Evolutionary conservation across 31 red algal genomes (phyloP).

Genomic region (Endocladia muricata): DNA sequence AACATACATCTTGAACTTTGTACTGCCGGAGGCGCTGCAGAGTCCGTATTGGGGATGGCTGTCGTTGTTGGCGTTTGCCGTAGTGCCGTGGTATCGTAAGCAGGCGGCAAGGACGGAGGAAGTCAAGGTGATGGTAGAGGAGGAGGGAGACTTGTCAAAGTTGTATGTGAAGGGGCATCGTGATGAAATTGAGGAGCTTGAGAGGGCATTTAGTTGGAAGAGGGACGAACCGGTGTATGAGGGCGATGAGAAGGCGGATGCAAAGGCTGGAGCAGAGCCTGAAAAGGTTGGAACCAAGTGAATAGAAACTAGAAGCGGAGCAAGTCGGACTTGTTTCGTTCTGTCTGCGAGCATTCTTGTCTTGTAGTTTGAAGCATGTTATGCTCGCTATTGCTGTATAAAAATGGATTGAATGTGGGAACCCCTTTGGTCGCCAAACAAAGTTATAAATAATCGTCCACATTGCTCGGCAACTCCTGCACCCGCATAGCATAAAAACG

Average conservation of each 20-base stretch:
- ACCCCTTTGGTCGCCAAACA: neutral
- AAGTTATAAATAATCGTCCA: slow-evolving; percentile 61
- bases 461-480: slow-evolving; percentile 83
- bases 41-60: slow-evolving; percentile 54
- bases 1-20: slow-evolving; percentile 62
- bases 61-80: slow-evolving; percentile 22
- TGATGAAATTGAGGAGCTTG: slow-evolving; percentile 74
- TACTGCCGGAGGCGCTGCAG: slow-evolving; percentile 36
- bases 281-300: too few species aligned
- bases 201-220: slow-evolving; percentile 61
- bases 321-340: neutral
- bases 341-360: neutral
- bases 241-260: slow-evolving; percentile 27
- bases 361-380: neutral
- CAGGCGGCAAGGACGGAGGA: slow-evolving; percentile 63
- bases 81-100: slow-evolving; percentile 82
- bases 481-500: slow-evolving; percentile 85
- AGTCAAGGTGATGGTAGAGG: slow-evolving; percentile 77
- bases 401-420: neutral
- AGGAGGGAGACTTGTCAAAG: slow-evolving; percentile 24
- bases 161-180: slow-evolving; percentile 84
- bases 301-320: neutral
- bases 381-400: neutral
- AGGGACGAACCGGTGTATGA: slow-evolving; percentile 68
- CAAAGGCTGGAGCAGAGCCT: slow-evolving; percentile 2